These are phyloP conservation scores for Trichoderma sp. DNA, from an alignment of 2,329 filamentous ascomycete genomes.

Conservation along the genomic window DNA sequence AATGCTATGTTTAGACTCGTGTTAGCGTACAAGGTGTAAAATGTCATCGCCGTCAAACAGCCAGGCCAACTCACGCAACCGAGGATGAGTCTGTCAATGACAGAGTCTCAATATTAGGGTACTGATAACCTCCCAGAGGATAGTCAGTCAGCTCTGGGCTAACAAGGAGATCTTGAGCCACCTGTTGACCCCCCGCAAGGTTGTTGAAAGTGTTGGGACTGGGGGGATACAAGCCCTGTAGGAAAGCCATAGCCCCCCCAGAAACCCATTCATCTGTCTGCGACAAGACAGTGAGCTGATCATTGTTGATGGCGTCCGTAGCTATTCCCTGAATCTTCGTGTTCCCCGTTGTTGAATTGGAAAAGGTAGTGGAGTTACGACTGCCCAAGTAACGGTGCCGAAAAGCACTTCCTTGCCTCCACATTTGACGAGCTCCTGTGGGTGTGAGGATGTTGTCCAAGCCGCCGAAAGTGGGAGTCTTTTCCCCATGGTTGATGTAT, in stretches of 20 bases:
- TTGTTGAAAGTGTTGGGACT: conserved; percentile 46
- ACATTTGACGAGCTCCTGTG: conserved; percentile 57
- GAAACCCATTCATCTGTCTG: conserved; percentile 56
- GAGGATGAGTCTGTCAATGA: conserved; percentile 50
- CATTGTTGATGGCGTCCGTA: conserved; percentile 52
- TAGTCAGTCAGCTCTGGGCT: conserved; percentile 58
- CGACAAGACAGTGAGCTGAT: conserved; percentile 49
- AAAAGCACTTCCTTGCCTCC: conserved; percentile 52
- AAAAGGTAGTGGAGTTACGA: conserved; percentile 34
- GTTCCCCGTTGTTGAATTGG: conserved; percentile 34
- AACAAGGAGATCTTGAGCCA: conserved; percentile 47
- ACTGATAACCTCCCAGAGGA: conserved; percentile 79
- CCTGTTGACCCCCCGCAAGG: conserved; percentile 39
- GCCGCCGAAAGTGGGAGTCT: conserved; percentile 47
- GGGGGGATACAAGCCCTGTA: conserved; percentile 85
- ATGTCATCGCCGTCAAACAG: too few relatives aligned
- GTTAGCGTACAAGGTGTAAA: neutral
- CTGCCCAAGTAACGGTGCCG: conserved; percentile 53
- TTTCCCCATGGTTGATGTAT: conserved; percentile 59
- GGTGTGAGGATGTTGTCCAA: conserved; percentile 51
- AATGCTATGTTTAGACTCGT: conserved; percentile 37
- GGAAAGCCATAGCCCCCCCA: conserved; percentile 73
- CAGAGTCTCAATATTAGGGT: conserved; percentile 68
- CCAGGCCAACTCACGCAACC: conserved; percentile 45
- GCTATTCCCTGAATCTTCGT: conserved; percentile 50